phyloP scores from a whole-genome alignment of 2,329 filamentous ascomycete species.

The Xylaria sp. region DNA sequence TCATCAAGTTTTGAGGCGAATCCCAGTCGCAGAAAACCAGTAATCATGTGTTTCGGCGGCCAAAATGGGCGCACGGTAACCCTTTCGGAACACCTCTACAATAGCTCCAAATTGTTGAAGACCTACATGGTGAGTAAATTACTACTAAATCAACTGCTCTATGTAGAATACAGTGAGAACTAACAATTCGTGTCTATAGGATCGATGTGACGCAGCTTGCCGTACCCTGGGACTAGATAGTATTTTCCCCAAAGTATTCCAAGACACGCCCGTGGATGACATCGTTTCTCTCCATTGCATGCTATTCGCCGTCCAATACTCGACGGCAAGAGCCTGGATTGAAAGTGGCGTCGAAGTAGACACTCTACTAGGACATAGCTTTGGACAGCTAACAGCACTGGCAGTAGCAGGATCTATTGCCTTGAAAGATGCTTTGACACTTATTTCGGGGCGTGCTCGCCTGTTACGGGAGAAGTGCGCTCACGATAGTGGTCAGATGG shows the following conservation, averaged over 20 bases:
- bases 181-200: neutral
- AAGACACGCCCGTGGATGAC: neutral
- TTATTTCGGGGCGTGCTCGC: constrained; percentile 48
- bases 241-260: neutral
- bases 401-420: constrained; percentile 48
- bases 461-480: constrained; percentile 48
- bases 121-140: constrained; percentile 7
- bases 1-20: neutral
- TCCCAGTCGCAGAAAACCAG: neutral
- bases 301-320: constrained; percentile 52
- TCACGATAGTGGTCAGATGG: constrained; percentile 8
- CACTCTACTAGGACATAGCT: constrained; percentile 53
- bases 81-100: neutral
- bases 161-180: neutral
- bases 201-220: neutral
- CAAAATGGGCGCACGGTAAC: neutral
- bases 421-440: constrained; percentile 47
- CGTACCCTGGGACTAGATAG: neutral
- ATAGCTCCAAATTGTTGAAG: neutral
- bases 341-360: constrained; percentile 46
- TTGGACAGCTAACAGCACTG: constrained; percentile 53
- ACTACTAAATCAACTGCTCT: neutral
- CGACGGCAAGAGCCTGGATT: constrained; percentile 51
- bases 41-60: neutral
- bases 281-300: constrained; percentile 30